Evolutionary conservation across 768 basidiomycete genomes (phyloP).

Genomic region (Nidularia pulvinata): DNA sequence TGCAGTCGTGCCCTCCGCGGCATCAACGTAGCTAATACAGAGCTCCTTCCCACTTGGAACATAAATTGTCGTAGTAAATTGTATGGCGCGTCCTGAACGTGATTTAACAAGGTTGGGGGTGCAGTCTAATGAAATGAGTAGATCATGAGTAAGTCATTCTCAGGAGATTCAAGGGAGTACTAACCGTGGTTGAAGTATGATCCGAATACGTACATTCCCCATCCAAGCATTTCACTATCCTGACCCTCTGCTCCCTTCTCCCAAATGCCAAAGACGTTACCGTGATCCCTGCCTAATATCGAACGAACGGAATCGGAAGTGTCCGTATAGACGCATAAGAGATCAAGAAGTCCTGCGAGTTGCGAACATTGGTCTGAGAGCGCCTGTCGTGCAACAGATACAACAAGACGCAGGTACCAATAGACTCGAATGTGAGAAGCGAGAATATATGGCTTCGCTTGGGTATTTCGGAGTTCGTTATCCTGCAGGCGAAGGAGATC

Average conservation of each 20-base stretch:
- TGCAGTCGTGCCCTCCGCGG: constrained; percentile 22
- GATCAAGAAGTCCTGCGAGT: no score
- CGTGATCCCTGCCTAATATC: constrained; percentile 56
- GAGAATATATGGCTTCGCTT: constrained; percentile 47
- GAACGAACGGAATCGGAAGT: constrained; percentile 46
- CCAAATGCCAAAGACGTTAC: constrained; percentile 73
- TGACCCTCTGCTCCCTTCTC: constrained; percentile 45
- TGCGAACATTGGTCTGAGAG: neutral
- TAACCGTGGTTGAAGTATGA: constrained; percentile 73
- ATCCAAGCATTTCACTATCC: constrained; percentile 65
- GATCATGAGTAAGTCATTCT: neutral
- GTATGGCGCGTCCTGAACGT: constrained; percentile 38
- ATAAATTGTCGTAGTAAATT: constrained; percentile 42
- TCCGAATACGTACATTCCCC: constrained; percentile 58
- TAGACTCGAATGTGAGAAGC: constrained; percentile 53
- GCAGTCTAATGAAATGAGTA: constrained; percentile 36
- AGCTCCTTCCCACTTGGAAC: constrained; percentile 52
- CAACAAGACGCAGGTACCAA: constrained; percentile 42
- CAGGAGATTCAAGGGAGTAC: constrained; percentile 8
- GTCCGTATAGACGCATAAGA: constrained; percentile 3
- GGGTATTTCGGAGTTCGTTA: constrained; percentile 50
- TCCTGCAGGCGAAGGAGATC: constrained; percentile 55
- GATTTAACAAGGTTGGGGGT: constrained; percentile 49
- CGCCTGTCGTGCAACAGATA: constrained; percentile 4
- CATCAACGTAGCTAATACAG: constrained; percentile 56